Evolutionary conservation across 2,329 filamentous ascomycete genomes (phyloP), one percentile per base, ranked within the genome.

Genomic region (Paecilomyces niveus): DNA sequence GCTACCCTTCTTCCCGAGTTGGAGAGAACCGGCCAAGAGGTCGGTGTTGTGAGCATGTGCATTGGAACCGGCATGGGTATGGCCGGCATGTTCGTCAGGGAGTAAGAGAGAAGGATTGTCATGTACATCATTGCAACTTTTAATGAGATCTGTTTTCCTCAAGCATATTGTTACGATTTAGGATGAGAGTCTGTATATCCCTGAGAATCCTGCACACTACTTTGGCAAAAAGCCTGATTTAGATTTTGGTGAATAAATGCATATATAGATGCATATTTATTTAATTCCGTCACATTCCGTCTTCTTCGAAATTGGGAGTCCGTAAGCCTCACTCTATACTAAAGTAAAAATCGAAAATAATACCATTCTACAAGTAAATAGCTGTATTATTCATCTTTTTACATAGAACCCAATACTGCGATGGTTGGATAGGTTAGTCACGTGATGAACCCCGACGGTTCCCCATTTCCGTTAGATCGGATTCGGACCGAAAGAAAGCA

Each of bases 41-140:
- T 96, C 54, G 92, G 92, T 64, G 90, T 96, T 52, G 84, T 96
- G 58, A 94, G 89, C 68, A 96, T 97, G 90, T 97, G 92, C 73
- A 85, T 92, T 59, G 89, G 89, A 15, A 91, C 89, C 0, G 88
- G 88, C n/a, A 90, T 90, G 86, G 87, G 87, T 15, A 89, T 89
- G 83, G 86, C 85, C 2, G 84, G 83, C 26, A 71, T 88, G 73
- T 86, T 88, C 74, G 84, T 87, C 55, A 76, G 83, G 64, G 86
- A 89, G 73, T 87, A 79, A 65, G 62, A 57, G 53, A 29, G 13
- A 56, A 55, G 22, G 57, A 35, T 58, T 53, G 39, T 18, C 3
- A n/a, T 45, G 39, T 45, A 45, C n/a, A 45, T 21, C 39, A 45
- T 45, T 18, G 39, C 18, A 7, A 18, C 5, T 45, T 45, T 45